Base-by-base conservation (phyloP, 78 protist genomes). In the Andalucia godoyi region DNA sequence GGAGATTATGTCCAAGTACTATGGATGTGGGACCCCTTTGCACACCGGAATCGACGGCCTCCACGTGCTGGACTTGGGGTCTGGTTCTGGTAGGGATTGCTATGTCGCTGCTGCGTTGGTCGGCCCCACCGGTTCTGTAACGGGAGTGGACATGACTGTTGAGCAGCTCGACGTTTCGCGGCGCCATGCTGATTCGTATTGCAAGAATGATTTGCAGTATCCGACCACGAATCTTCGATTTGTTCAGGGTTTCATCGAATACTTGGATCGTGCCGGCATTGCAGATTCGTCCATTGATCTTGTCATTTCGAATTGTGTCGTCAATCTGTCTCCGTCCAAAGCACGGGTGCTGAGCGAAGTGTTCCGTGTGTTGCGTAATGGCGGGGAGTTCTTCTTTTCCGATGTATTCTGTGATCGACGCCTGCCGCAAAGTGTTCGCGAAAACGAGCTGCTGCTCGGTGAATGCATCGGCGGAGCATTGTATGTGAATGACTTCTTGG, bases 61-160 rank as follows among this genome's bases (percentile, higher is more conserved):
- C 59, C 8, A n/a, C 53, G 55, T 87, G 27, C 61, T 87, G 30
- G 92, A 84, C 45, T 70, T 87, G 18, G 92, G 92, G 2, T 76
- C 67, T 37, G 91, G 91, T 27, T 6, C 80, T 6, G 91, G 91
- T 5, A 50, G 90, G 36, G 91, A 86, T 30, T 51, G 73, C 43
- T 86, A 80, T 32, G 54, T 75, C 0, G 25, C 41, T 30, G 42
- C 70, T 0, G 23, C 33, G 12, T 10, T 80, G 23, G 89, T 85
- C 9, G 83, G 81, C 10, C 40, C 9, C 39, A 65, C 42, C 25
- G 82, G 81, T 8, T 2, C 2, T 2, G 84, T 69, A n/a, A 3
- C 54, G 4, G 92, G 92, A 10, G 52, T 87, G 13, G 92, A 87
- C 39, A 85, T 87, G 91, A 85, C 92, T 23, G 77, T 64, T 13